phyloP scores from a whole-genome alignment of 495 filamentous ascomycete species.

The Lophium mytilinum region DNA sequence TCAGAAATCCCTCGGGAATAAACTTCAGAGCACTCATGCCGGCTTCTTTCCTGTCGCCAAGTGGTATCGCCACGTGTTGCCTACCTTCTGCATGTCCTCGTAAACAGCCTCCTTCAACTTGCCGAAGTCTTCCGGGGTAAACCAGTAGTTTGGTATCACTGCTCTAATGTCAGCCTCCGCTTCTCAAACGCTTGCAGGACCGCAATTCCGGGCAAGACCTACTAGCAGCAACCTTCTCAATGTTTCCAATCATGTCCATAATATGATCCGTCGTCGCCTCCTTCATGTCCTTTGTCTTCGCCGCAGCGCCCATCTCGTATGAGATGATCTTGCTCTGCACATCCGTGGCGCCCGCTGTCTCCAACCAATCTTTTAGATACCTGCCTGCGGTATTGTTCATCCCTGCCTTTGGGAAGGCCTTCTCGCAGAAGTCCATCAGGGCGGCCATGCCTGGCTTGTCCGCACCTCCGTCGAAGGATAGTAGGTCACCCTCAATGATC shows the following conservation, averaged over 20 bases:
- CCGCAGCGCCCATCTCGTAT: constrained; percentile 5
- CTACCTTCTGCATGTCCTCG: constrained; percentile 1
- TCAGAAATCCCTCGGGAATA: too few species aligned
- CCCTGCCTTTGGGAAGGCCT: background rate
- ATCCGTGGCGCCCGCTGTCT: constrained; percentile 5
- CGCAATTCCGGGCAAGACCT: background rate
- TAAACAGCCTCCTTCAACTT: background rate
- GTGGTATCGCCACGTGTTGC: constrained; percentile 8
- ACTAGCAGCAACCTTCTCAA: constrained; percentile 4
- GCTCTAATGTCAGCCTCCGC: background rate
- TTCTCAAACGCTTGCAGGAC: too few species aligned
- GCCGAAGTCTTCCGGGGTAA: constrained; percentile 1
- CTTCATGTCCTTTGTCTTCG: background rate
- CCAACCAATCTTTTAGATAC: constrained; percentile 3
- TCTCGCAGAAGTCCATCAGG: constrained; percentile 12
- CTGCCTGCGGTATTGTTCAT: constrained; percentile 6
- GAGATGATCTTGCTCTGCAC: constrained; percentile 1
- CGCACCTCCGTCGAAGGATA: constrained; percentile 1
- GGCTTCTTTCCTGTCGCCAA: background rate
- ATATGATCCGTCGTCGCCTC: constrained; percentile 1
- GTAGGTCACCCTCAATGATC: constrained; percentile 7
- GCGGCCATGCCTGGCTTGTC: constrained; percentile 1
- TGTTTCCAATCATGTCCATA: constrained; percentile 4
- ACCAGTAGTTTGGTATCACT: constrained; percentile 13
- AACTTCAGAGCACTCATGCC: background rate